A percentile compares a stretch with the other conserved stretches of the same genome.
These are phyloP conservation scores for Alternaria sp. DNA, from an alignment of 2,329 filamentous ascomycete species.

Conservation along the genomic window DNA sequence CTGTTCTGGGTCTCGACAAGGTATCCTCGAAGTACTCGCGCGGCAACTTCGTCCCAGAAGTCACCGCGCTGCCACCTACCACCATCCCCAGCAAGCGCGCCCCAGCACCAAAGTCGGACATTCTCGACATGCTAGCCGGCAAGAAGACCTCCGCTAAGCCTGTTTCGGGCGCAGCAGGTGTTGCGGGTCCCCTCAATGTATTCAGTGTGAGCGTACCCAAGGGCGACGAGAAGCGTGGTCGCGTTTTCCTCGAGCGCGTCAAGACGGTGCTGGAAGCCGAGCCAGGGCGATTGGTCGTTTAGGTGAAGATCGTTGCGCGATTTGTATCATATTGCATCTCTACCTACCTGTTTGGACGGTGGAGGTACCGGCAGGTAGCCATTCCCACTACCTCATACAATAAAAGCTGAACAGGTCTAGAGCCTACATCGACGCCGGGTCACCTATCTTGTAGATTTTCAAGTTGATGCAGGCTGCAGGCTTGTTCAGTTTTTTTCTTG, in stretches of 20 bases:
- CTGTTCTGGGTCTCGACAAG: constrained; percentile 75
- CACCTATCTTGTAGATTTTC: too few relatives aligned
- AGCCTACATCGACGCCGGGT: too few relatives aligned
- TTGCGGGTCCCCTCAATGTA: constrained; percentile 67
- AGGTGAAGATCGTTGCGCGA: constrained; percentile 18
- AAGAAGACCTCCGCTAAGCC: constrained; percentile 39
- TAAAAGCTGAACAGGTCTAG: too few relatives aligned
- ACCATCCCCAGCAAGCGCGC: constrained; percentile 37
- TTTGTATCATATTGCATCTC: constrained; percentile 36
- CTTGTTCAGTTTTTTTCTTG: too few relatives aligned
- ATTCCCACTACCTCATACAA: neutral
- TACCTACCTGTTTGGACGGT: constrained; percentile 4
- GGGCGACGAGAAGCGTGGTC: constrained; percentile 81
- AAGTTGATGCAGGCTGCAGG: too few relatives aligned
- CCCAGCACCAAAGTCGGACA: constrained; percentile 64
- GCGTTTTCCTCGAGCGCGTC: constrained; percentile 82
- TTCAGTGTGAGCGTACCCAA: constrained; percentile 82
- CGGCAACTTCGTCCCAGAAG: constrained; percentile 75
- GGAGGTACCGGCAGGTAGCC: neutral
- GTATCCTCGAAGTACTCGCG: constrained; percentile 55
- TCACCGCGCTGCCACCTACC: constrained; percentile 57
- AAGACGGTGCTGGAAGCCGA: constrained; percentile 71
- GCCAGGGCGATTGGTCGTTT: constrained; percentile 48
- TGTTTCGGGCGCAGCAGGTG: constrained; percentile 28
- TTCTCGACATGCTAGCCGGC: constrained; percentile 76